These are phyloP conservation scores for Penicillium steckii DNA, from an alignment of 495 filamentous ascomycete genomes.

Conservation along the genomic window DNA sequence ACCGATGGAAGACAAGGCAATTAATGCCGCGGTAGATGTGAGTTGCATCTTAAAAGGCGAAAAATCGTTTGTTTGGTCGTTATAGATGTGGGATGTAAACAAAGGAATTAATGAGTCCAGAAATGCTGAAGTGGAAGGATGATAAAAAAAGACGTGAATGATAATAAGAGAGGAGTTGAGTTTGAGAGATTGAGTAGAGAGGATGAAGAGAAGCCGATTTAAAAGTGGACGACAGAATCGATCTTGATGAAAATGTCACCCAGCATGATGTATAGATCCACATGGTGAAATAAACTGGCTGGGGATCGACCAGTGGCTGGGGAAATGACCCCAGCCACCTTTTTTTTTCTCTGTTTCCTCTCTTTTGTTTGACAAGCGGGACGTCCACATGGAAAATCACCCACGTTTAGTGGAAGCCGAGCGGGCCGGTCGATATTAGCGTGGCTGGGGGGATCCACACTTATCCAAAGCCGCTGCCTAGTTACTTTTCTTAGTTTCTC, in stretches of 20 bases:
- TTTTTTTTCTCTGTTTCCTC: not conserved
- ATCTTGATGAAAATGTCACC: conserved; percentile 5
- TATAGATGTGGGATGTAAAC: not conserved
- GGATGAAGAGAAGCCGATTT: conserved; percentile 9
- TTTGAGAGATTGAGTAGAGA: conserved; percentile 3
- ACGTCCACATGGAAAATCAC: conserved; percentile 14
- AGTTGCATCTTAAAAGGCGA: conserved; percentile 35
- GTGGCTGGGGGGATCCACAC: conserved; percentile 29
- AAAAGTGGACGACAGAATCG: conserved; percentile 11
- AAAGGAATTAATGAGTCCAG: not conserved
- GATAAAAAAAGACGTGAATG: not conserved
- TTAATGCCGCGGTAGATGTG: conserved; percentile 24
- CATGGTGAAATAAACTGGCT: conserved; percentile 26
- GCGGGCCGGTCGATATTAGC: not conserved
- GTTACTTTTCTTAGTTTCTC: conserved; percentile 25
- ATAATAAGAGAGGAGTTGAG: not conserved
- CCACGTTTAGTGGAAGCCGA: conserved; percentile 1
- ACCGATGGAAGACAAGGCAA: conserved; percentile 31
- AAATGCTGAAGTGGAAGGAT: not conserved
- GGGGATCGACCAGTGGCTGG: conserved; percentile 30
- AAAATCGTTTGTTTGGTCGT: not conserved
- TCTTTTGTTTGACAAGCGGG: not conserved
- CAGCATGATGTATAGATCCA: conserved; percentile 15
- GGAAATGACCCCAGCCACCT: conserved; percentile 17
- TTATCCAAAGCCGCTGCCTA: conserved; percentile 17